phyloP scores from a whole-genome alignment of 1,284 basidiomycete species.

The Dichomitus squalens region DNA sequence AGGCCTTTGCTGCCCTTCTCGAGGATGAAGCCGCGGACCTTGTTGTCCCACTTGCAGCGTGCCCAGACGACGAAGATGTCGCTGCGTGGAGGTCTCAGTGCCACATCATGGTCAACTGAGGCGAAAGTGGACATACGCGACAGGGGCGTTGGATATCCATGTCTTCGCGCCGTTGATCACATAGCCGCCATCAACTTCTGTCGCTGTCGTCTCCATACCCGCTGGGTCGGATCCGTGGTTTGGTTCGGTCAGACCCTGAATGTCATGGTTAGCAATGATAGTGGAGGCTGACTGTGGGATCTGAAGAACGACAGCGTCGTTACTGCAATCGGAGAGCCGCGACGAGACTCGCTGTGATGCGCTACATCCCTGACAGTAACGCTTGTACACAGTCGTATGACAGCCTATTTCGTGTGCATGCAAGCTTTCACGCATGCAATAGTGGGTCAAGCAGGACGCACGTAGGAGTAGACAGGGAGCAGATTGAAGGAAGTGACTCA shows the following conservation, averaged over 20 bases:
- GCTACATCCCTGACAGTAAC: too few species aligned
- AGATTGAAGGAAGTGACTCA: slow-evolving; percentile 41
- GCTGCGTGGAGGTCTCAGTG: not conserved
- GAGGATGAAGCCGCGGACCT: slow-evolving; percentile 89
- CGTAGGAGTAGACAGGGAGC: too few species aligned
- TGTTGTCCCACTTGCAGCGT: slow-evolving; percentile 91
- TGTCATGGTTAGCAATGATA: not conserved
- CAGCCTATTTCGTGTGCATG: too few species aligned
- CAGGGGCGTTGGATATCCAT: slow-evolving; percentile 93
- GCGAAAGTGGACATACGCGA: slow-evolving; percentile 61
- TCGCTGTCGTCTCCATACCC: slow-evolving; percentile 92
- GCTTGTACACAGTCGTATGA: too few species aligned
- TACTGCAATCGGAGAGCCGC: too few species aligned
- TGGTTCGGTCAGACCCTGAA: slow-evolving; percentile 90
- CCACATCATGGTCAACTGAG: not conserved
- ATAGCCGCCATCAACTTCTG: slow-evolving; percentile 83
- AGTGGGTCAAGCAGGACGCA: too few species aligned
- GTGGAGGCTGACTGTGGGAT: too few species aligned
- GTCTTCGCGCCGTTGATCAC: slow-evolving; percentile 92
- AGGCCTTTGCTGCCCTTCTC: slow-evolving; percentile 92
- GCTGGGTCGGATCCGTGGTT: slow-evolving; percentile 96
- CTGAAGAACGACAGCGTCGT: too few species aligned
- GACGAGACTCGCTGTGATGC: too few species aligned
- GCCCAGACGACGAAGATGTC: slow-evolving; percentile 84
- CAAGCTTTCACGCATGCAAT: too few species aligned